Evolutionary conservation across 139 green algal species (phyloP), one percentile per base, ranked within the genome.

Genomic region (Tetratostichococcus sp.): DNA sequence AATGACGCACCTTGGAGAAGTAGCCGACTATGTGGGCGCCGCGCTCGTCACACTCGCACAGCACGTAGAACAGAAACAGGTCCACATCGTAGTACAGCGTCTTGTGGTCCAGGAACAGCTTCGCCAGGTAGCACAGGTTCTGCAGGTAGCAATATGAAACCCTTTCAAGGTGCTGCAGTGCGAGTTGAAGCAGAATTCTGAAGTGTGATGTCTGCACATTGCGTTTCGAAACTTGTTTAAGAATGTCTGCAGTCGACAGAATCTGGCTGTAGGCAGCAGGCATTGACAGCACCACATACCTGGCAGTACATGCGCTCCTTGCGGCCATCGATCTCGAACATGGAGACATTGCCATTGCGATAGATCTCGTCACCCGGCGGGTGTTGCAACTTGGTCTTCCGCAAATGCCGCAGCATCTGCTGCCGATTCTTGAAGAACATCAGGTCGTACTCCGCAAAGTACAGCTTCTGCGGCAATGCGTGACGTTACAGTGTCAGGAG

Each of bases 61-160:
- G 83, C 39, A 99, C 86, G 84, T 99, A 99, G 85, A 99, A 99
- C 19, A 99, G 89, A 83, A 99, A 99, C 28, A 98, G 89, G 88
- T 99, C 96, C 23, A 98, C 95, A 73, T 99, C 96, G 80, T 97
- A 99, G 88, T 97, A 98, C 23, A 98, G 88, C 59, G 94, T 98
- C 88, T 99, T 98, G 89, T 98, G 95, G 87, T 99, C 95, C 81
- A 99, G 84, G 82, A 99, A 99, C 67, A 99, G 90, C 86, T 99
- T 99, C 65, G 96, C 92, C 82, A 99, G 86, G 83, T 95, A 98
- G 86, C 94, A 98, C 83, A 99, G 83, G 80, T 98, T 97, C 85
- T 99, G 94, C 85, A 92, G 19, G 19, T 17, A 62, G 2, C 14
- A 25, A 23, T 26, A 28, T 2, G 11, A 62, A 62, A 26, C 14